Evolutionary conservation across 23 red algal species (phyloP).

Genomic region (Porphyridium purpureum): DNA sequence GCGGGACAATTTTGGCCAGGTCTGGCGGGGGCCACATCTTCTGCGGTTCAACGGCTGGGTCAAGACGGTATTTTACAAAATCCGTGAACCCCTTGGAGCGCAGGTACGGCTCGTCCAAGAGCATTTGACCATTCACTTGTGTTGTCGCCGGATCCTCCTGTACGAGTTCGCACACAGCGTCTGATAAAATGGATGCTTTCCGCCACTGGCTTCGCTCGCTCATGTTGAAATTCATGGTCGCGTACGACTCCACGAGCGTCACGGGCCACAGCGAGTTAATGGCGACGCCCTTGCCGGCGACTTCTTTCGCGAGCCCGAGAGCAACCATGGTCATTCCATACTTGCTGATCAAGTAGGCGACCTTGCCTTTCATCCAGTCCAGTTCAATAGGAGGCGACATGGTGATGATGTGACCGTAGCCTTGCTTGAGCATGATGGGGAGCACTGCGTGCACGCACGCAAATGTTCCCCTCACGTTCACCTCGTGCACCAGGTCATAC

Average conservation of each 20-base stretch:
- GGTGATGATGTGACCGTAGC: constrained; percentile 69
- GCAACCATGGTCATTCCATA: constrained; percentile 98
- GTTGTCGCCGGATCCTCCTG: constrained; percentile 22
- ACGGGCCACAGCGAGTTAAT: constrained; percentile 89
- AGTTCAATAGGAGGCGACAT: constrained; percentile 94
- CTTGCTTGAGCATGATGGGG: constrained; percentile 57
- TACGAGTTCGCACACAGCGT: constrained; percentile 48
- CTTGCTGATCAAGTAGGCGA: constrained; percentile 84
- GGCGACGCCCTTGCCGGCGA: constrained; percentile 47
- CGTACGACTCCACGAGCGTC: constrained; percentile 90
- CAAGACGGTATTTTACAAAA: constrained; percentile 75
- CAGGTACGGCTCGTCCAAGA: constrained; percentile 97
- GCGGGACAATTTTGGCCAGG: too few species aligned
- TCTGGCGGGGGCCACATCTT: constrained; percentile 55
- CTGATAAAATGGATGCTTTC: constrained; percentile 63
- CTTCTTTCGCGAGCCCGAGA: constrained; percentile 56
- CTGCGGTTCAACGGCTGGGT: constrained; percentile 41
- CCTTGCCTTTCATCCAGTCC: constrained; percentile 54
- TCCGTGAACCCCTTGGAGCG: constrained; percentile 32
- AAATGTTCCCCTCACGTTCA: constrained; percentile 80
- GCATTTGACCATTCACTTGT: constrained; percentile 42
- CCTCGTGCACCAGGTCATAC: constrained; percentile 89
- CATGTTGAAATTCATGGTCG: constrained; percentile 92
- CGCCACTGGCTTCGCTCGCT: constrained; percentile 68
- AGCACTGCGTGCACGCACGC: constrained; percentile 61